Conservation (phyloP, 352 stramenopile genomes). For the Globisporangium recalcitrans region DNA sequence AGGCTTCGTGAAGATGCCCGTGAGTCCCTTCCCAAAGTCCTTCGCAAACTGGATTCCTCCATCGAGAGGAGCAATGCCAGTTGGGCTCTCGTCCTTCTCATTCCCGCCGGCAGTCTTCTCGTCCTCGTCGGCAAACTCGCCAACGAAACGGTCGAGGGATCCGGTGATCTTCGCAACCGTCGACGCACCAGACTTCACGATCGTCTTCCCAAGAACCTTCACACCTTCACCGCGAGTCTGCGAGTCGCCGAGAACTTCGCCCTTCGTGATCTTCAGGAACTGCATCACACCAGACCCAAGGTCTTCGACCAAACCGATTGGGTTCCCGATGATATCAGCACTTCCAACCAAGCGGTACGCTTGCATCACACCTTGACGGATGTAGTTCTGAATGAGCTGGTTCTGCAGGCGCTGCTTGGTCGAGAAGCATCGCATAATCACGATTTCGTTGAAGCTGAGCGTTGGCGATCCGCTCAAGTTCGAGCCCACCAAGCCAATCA, state of each 20-base stretch:
- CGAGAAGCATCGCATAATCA: slow-evolving; percentile 79
- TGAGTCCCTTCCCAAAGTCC: slow-evolving; percentile 79
- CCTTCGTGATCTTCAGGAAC: slow-evolving; percentile 88
- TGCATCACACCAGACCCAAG: slow-evolving; percentile 81
- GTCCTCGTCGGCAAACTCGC: slow-evolving; percentile 65
- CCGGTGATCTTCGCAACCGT: slow-evolving; percentile 81
- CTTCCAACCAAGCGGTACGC: slow-evolving; percentile 80
- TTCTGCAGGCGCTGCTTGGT: slow-evolving; percentile 74
- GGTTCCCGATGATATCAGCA: slow-evolving; percentile 84
- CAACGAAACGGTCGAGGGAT: slow-evolving; percentile 82
- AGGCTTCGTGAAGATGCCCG: slow-evolving; percentile 84
- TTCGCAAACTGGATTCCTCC: slow-evolving; percentile 79
- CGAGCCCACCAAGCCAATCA: slow-evolving; percentile 78
- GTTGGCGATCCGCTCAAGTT: slow-evolving; percentile 81
- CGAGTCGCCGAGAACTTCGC: slow-evolving; percentile 71
- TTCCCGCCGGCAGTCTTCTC: slow-evolving; percentile 19
- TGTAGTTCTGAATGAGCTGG: slow-evolving; percentile 80
- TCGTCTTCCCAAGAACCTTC: slow-evolving; percentile 82
- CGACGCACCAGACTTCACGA: slow-evolving; percentile 69
- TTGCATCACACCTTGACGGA: slow-evolving; percentile 77
- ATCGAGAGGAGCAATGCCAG: slow-evolving; percentile 33
- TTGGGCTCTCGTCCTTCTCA: slow-evolving; percentile 23
- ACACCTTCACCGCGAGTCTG: slow-evolving; percentile 83
- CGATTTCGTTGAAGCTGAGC: slow-evolving; percentile 82
- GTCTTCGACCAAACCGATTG: slow-evolving; percentile 83